Evolutionary conservation across 129 eudicot species (phyloP).

Genomic region (Kitagawia praeruptora): DNA sequence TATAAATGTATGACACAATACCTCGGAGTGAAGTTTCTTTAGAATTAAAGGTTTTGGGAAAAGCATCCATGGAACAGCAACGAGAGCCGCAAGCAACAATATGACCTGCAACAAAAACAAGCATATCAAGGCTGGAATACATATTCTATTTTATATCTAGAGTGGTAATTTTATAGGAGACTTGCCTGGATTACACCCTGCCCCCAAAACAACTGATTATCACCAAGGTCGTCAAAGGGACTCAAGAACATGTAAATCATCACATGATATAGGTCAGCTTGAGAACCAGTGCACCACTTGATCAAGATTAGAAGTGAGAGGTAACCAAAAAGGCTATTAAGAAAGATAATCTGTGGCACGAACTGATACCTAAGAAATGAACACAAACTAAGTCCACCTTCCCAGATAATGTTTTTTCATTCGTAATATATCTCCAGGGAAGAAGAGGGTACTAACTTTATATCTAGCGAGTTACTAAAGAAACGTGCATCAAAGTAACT

Average conservation of each 20-base stretch:
- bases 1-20: constrained; percentile 14
- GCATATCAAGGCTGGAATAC: constrained; percentile 5
- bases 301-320: constrained; percentile 86
- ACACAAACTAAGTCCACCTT: constrained; percentile 12
- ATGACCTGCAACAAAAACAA: constrained; percentile 56
- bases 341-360: constrained; percentile 94
- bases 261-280: constrained; percentile 97
- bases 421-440: neutral
- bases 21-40: constrained; percentile 83
- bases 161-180: neutral
- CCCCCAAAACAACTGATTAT: constrained; percentile 91
- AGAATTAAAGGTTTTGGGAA: constrained; percentile 97
- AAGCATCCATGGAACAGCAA: constrained; percentile 99
- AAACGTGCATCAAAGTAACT: constrained; percentile 91
- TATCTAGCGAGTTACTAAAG: constrained; percentile 70
- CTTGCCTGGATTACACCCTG: constrained; percentile 85
- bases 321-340: constrained; percentile 98
- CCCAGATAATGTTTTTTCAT: too few relatives aligned
- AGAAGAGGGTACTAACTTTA: constrained; percentile 43
- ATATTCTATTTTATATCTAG: constrained; percentile 8
- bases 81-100: constrained; percentile 72
- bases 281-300: constrained; percentile 98
- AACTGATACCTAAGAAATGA: constrained; percentile 74
- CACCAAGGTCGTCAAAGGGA: constrained; percentile 93
- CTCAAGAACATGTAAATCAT: constrained; percentile 99